These are phyloP conservation scores for Acarospora socialis DNA, from an alignment of 2,329 filamentous ascomycete genomes.

Conservation along the genomic window DNA sequence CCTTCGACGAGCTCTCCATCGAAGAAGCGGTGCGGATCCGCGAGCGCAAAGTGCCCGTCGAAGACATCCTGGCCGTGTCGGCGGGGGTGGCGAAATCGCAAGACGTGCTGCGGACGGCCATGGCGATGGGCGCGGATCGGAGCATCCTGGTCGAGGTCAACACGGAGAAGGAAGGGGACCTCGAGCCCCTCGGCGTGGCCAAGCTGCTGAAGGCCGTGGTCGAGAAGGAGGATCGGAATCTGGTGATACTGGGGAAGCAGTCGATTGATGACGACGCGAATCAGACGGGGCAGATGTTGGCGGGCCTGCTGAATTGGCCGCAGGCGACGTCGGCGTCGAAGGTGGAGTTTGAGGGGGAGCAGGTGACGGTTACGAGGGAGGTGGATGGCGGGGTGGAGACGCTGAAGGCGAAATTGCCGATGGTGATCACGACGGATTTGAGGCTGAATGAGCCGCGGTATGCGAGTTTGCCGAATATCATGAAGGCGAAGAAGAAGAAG, in stretches of 20 bases:
- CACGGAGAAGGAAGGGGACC: constrained; percentile 43
- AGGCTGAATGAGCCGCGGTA: constrained; percentile 90
- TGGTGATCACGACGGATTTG: constrained; percentile 91
- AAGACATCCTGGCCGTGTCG: constrained; percentile 81
- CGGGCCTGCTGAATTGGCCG: constrained; percentile 77
- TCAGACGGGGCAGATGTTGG: constrained; percentile 97
- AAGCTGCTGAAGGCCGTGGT: constrained; percentile 75
- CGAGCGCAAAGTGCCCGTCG: constrained; percentile 72
- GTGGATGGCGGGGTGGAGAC: constrained; percentile 94
- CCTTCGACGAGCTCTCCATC: constrained; percentile 95
- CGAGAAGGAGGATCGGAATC: constrained; percentile 71
- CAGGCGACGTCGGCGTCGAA: constrained; percentile 90
- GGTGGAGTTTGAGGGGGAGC: constrained; percentile 59
- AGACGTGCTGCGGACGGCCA: constrained; percentile 84
- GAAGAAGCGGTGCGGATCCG: constrained; percentile 92
- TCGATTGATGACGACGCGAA: constrained; percentile 92
- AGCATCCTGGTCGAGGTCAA: constrained; percentile 72
- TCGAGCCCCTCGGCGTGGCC: constrained; percentile 83
- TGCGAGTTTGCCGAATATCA: constrained; percentile 92
- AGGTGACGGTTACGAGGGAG: constrained; percentile 69
- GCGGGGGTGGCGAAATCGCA: constrained; percentile 77
- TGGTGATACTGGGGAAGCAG: constrained; percentile 93
- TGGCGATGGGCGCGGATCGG: constrained; percentile 97
- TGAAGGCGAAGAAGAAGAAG: constrained; percentile 99
- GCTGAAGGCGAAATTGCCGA: constrained; percentile 66